phyloP scores from a whole-genome alignment of 2,329 filamentous ascomycete species.

The Didymosphaeria variabile region DNA sequence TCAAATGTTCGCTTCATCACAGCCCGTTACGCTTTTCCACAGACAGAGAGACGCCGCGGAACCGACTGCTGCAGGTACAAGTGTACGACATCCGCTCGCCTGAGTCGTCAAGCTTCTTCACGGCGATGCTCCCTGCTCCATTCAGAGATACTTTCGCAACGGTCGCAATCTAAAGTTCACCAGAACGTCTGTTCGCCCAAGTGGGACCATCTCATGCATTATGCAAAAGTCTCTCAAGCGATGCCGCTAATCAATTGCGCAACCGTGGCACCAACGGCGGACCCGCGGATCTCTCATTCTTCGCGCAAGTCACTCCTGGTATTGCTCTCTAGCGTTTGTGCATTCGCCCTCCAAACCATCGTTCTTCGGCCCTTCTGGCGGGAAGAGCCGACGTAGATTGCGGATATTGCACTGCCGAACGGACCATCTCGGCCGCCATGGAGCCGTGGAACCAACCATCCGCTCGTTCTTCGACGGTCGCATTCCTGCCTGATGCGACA shows the following conservation, averaged over 20 bases:
- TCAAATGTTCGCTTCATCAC: background rate
- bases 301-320: background rate
- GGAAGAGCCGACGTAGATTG: conserved; percentile 1
- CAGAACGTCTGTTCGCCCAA: conserved; percentile 12
- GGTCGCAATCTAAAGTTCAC: background rate
- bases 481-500: background rate
- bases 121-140: background rate
- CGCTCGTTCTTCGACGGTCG: background rate
- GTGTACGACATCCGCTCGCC: background rate
- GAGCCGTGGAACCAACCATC: background rate
- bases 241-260: conserved; percentile 4
- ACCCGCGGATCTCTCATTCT: background rate
- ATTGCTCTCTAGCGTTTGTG: background rate
- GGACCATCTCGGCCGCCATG: background rate
- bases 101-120: background rate
- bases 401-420: background rate
- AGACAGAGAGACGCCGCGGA: background rate
- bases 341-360: background rate
- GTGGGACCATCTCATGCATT: background rate
- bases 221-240: background rate
- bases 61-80: conserved; percentile 2
- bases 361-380: conserved; percentile 12
- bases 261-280: conserved; percentile 4
- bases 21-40: conserved; percentile 1
- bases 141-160: background rate